phyloP scores from a whole-genome alignment of 768 basidiomycete species.

The Daedaleopsis sinensis region DNA sequence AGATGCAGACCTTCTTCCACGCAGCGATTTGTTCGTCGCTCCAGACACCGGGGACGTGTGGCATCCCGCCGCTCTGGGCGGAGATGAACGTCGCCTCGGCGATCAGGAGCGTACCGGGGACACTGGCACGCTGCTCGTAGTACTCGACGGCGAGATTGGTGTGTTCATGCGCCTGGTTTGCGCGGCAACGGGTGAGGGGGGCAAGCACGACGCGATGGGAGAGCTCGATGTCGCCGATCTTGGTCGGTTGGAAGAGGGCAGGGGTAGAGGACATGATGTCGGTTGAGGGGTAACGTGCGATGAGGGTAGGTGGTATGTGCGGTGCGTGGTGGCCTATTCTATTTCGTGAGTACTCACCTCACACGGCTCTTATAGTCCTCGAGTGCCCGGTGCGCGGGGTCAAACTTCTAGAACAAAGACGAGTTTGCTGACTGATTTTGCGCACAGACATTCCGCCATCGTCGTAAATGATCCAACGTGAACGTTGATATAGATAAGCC shows the following conservation, averaged over 20 bases:
- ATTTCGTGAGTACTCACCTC: too few species aligned
- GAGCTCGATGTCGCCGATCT: constrained; percentile 44
- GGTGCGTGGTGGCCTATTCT: too few species aligned
- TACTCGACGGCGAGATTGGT: constrained; percentile 44
- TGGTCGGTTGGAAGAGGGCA: constrained; percentile 50
- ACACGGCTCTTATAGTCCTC: too few species aligned
- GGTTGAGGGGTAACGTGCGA: too few species aligned
- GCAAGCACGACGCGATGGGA: constrained; percentile 57
- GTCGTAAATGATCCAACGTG: too few species aligned
- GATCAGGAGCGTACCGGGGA: constrained; percentile 56
- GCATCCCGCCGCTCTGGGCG: constrained; percentile 48
- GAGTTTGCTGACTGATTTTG: too few species aligned
- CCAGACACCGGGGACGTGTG: constrained; percentile 64
- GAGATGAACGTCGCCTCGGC: constrained; percentile 61
- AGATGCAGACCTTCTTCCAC: constrained; percentile 48
- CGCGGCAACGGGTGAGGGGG: constrained; percentile 52
- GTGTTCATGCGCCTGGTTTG: constrained; percentile 39
- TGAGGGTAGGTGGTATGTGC: too few species aligned
- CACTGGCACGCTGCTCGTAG: constrained; percentile 49
- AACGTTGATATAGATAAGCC: too few species aligned
- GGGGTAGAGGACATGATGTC: neutral
- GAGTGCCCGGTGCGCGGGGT: too few species aligned
- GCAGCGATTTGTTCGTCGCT: constrained; percentile 53
- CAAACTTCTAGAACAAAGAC: too few species aligned
- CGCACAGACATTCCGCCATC: too few species aligned